Base-by-base conservation (phyloP, 345 rosid genomes). In the Moringa oleifera region DNA sequence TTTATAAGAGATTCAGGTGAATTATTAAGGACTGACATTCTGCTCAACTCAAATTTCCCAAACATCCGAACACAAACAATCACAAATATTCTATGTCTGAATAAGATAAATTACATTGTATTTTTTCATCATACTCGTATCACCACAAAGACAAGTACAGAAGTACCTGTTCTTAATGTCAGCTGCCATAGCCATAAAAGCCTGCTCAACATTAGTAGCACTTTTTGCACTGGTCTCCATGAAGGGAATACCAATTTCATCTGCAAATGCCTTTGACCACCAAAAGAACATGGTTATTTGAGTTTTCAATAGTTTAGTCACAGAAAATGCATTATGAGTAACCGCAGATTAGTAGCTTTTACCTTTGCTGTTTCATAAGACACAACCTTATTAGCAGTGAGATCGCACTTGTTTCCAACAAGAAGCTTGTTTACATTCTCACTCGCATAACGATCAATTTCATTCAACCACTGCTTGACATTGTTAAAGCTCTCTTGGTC, bases 131-230 rank as follows among this genome's bases (percentile, higher is more conserved):
- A n/a, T n/a, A 28, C 3, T 28, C 8, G 33, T 28, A 31, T 17
- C 49, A 51, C 25, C 20, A 63, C 2, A 23, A 8, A 12, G 16
- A 37, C 15, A 56, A 9, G 17, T 28, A 7, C 7, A 46, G 23
- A 61, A 12, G 53, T 65, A 85, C 91, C 87, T 83, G 55, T 63
- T 80, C 74, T 88, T 88, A 71, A 88, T 81, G 61, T 80, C 85
- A 56, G 84, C 84, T 54, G 86, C 75, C 95, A 88, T 88, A 51
- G 95, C 95, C 91, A 85, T 83, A 73, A 85, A 88, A 63, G 91
- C 95, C 64, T 85, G 75, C 66, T 88, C 89, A 15, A 85, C n/a
- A n/a, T n/a, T n/a, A n/a, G n/a, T n/a, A n/a, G n/a, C n/a, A n/a
- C n/a, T n/a, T n/a, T n/a, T n/a, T n/a, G n/a, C n/a, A n/a, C n/a